Evolutionary conservation across 345 rosid genomes (phyloP).

Genomic region (Salix dunnii): DNA sequence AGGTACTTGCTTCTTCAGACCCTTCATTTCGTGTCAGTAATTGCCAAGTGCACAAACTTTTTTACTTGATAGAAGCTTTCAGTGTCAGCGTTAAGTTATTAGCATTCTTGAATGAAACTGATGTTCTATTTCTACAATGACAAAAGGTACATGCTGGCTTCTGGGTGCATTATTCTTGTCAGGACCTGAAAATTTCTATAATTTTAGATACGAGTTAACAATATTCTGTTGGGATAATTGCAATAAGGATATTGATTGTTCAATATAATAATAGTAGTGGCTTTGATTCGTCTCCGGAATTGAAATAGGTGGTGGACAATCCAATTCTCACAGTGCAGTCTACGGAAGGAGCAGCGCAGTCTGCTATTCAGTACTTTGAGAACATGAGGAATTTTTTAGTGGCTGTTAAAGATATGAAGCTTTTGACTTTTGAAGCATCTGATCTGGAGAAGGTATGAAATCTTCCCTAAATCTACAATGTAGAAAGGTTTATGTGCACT

Average conservation of each 20-base stretch:
- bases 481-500: neutral
- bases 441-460: constrained; percentile 76
- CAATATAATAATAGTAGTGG: neutral
- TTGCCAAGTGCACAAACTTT: neutral
- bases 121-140: neutral
- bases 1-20: constrained; percentile 39
- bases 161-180: neutral
- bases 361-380: constrained; percentile 94
- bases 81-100: neutral
- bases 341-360: constrained; percentile 91
- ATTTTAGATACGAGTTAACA: neutral
- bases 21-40: neutral
- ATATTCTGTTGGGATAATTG: neutral
- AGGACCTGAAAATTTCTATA: neutral
- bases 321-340: constrained; percentile 66
- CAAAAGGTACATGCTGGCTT: neutral
- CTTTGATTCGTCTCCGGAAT: neutral
- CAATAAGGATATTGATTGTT: neutral
- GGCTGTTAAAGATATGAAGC: constrained; percentile 92
- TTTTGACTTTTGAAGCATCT: constrained; percentile 91
- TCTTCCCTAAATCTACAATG: neutral
- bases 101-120: neutral
- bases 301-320: constrained; percentile 69
- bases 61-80: neutral
- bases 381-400: constrained; percentile 95